Base-by-base conservation (phyloP, 192 early-diverging fungal species). In the Coemansia sp. region DNA sequence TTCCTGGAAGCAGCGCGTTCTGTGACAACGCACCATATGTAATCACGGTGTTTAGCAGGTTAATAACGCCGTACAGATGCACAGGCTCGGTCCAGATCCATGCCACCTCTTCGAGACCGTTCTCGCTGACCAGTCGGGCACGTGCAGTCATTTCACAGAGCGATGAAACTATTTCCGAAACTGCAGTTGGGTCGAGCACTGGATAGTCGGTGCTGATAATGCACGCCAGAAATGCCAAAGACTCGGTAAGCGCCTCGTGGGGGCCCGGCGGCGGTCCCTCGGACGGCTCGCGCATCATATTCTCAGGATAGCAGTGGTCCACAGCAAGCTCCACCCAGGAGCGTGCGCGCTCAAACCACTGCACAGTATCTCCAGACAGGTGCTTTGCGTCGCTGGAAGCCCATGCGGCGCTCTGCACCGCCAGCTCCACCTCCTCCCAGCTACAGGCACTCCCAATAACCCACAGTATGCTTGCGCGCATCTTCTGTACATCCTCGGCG, bases 21-120 rank as follows among this genome's bases (percentile, higher is more conserved):
- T 62, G 54, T 3, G 65, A 62, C 55, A 81, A 62, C 20, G 78
- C 78, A 23, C 78, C 78, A 49, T 72, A 81, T 4, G 61, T 81
- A 41, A 75, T 75, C 20, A 81, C 69, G 2, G 69, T 75, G 37
- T 75, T 71, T 19, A 81, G 63, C 20, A 81, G 56, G 18, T 55
- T 23, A 13, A 81, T 62, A 63, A 72, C 63, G 50, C 62, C 78
- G 19, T 71, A 54, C 3, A 74, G 41, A 18, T 81, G 78, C 29
- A 39, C 66, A 5, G 59, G 10, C 39, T 71, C 69, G 1, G 61
- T 69, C 78, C 78, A 81, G 12, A 65, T 43, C 78, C 78, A 81
- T 19, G 65, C 26, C 23, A 75, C 78, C 57, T 67, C 62, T 2
- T 64, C 56, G 1, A 59, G 20, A 29, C 47, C 60, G 41, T 57